These are phyloP conservation scores for Inga leiocalycina DNA, from an alignment of 306 rosid species.

Conservation along the genomic window DNA sequence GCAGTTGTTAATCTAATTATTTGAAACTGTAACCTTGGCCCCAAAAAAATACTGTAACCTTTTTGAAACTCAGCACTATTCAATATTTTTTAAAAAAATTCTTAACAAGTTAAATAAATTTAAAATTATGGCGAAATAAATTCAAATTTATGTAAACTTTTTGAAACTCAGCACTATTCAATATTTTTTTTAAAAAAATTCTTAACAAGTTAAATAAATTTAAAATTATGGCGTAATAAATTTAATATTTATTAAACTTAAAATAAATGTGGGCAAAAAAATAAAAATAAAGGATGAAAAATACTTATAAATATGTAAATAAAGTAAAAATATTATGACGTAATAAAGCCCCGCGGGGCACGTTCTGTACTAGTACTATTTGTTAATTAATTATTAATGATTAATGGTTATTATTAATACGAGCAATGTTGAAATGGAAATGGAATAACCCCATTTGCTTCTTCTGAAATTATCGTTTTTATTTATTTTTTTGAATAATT, in stretches of 20 bases:
- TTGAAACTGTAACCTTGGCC: neutral
- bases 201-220: neutral
- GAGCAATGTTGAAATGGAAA: constrained; percentile 7
- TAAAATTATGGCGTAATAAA: too few species aligned
- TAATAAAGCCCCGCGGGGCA: constrained; percentile 41
- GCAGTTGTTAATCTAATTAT: neutral
- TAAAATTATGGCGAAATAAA: too few species aligned
- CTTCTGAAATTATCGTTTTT: constrained; percentile 28
- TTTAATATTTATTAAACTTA: neutral
- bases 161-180: neutral
- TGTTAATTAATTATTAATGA: neutral
- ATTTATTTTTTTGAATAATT: constrained; percentile 13
- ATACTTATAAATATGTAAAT: neutral
- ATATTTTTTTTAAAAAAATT: neutral
- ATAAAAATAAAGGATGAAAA: neutral
- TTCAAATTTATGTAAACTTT: neutral
- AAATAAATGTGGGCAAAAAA: neutral
- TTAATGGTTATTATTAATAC: neutral
- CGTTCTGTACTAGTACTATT: constrained; percentile 4
- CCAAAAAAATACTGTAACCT: neutral
- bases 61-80: neutral
- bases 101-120: neutral
- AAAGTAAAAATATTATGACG: neutral
- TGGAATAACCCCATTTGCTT: constrained; percentile 40
- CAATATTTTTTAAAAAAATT: neutral